These are phyloP conservation scores for Akanthomyces muscarius DNA, from an alignment of 2,329 filamentous ascomycete species.

Conservation along the genomic window DNA sequence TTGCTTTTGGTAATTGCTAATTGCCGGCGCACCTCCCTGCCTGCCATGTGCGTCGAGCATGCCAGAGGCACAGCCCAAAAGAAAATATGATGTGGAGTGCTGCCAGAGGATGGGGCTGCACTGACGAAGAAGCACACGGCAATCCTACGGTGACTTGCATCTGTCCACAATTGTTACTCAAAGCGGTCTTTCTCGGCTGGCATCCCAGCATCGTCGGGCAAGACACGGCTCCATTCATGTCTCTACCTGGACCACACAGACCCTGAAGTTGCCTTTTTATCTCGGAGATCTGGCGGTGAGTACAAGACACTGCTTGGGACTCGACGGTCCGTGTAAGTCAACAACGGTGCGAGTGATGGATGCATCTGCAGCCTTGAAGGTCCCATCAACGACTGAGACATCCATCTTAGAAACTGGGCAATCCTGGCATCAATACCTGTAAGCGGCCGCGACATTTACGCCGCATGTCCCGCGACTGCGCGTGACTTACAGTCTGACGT, in stretches of 20 bases:
- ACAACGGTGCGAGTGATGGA: background rate
- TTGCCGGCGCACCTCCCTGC: background rate
- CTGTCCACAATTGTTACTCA: background rate
- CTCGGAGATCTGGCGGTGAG: conserved; percentile 10
- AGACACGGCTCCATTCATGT: background rate
- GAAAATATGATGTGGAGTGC: background rate
- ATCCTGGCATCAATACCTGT: background rate
- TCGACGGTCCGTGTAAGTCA: conserved; percentile 9
- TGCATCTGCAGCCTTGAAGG: conserved; percentile 1
- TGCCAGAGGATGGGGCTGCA: background rate
- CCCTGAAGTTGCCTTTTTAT: background rate
- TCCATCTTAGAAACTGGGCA: background rate
- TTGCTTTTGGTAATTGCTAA: background rate
- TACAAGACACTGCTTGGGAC: background rate
- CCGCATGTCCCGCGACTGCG: background rate
- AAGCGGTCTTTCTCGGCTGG: conserved; percentile 1
- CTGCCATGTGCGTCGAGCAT: conserved; percentile 6
- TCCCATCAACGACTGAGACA: background rate
- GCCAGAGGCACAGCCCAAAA: background rate
- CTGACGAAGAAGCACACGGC: background rate
- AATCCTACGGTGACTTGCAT: background rate
- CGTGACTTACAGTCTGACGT: background rate
- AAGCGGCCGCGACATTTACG: background rate
- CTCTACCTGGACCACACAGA: background rate
- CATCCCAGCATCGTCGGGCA: background rate